Base-by-base conservation (phyloP, 1,284 basidiomycete genomes). In the Cystobasidiaceae sp. region DNA sequence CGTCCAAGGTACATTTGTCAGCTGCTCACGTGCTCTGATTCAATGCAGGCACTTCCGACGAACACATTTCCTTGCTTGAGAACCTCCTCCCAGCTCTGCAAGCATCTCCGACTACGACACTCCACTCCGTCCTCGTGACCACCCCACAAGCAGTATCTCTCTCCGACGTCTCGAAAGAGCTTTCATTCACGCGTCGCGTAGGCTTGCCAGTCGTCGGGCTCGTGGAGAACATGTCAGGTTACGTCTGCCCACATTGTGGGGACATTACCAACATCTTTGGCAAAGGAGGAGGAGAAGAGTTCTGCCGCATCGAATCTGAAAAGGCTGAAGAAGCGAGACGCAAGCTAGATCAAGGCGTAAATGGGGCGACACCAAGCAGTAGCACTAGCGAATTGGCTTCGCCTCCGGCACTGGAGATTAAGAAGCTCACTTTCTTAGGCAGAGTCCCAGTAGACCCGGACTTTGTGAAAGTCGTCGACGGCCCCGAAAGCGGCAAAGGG, bases 221-320 rank as follows among this genome's bases (percentile, higher is more conserved):
- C 54, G 87, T 99, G 68, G 96, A 98, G 76, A 99, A 98, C 79
- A 97, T 98, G 96, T 91, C 91, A 66, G 96, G 96, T 43, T 98
- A 97, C 78, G 89, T 90, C 9, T 99, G 96, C 75, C 94, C 94
- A 23, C 79, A 80, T 67, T 80, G 79, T 64, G 87, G 88, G 25
- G 93, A 97, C 77, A 83, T 97, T 70, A 92, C 87, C 78, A 92
- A 96, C 74, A 85, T 96, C 54, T 99, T 97, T 79, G 96, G 93
- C 5, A 89, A 86, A 9, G 93, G 93, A 11, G 96, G 96, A 1
- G 96, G 93, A 0, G 84, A 88, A 78, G 86, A 85, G 17, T 75
- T 75, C 48, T 72, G 74, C 41, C 37, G 66, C 11, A 28, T 55
- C 6, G 69, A 72, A 55, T 66, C 69, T 25, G 67, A 69, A 45